Evolutionary conservation across 106 monocot species (phyloP).

Genomic region (Dendrobium catenatum): DNA sequence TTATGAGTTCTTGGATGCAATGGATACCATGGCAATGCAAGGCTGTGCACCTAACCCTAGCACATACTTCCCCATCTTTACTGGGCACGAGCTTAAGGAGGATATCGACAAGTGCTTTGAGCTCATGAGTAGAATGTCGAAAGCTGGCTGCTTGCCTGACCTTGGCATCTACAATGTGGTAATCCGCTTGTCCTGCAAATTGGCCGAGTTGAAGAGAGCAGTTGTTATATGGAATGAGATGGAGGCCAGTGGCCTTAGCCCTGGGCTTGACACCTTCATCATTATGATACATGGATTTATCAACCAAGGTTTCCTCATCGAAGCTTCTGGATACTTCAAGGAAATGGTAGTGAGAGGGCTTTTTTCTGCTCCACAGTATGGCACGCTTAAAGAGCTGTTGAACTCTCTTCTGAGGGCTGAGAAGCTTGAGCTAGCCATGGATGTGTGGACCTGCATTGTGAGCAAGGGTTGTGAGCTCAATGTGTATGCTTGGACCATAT

Average conservation of each 20-base stretch:
- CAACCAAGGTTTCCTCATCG: slow-evolving; percentile 37
- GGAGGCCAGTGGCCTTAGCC: slow-evolving; percentile 48
- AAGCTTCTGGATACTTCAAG: slow-evolving; percentile 70
- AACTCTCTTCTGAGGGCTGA: slow-evolving; percentile 63
- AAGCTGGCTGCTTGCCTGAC: slow-evolving; percentile 38
- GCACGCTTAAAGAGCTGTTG: slow-evolving; percentile 74
- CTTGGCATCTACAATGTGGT: slow-evolving; percentile 49
- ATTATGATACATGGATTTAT: slow-evolving; percentile 65
- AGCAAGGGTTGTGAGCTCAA: slow-evolving; percentile 72
- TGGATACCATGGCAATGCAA: slow-evolving; percentile 45
- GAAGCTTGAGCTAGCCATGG: slow-evolving; percentile 79
- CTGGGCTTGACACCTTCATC: slow-evolving; percentile 62
- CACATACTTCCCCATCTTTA: slow-evolving; percentile 48
- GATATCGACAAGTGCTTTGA: slow-evolving; percentile 77
- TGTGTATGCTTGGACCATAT: slow-evolving; percentile 84
- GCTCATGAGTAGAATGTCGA: slow-evolving; percentile 54
- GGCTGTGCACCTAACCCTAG: slow-evolving; percentile 45
- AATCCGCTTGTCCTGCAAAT: slow-evolving; percentile 70
- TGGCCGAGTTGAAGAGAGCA: slow-evolving; percentile 61
- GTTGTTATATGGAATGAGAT: slow-evolving; percentile 55
- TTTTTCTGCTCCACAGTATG: slow-evolving; percentile 64
- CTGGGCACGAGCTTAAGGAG: slow-evolving; percentile 66
- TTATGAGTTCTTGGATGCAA: slow-evolving; percentile 48
- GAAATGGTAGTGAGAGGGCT: slow-evolving; percentile 76
- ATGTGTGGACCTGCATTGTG: slow-evolving; percentile 59